These are phyloP conservation scores for Gaeumannomyces sp. DNA, from an alignment of 2,329 filamentous ascomycete genomes.

Conservation along the genomic window DNA sequence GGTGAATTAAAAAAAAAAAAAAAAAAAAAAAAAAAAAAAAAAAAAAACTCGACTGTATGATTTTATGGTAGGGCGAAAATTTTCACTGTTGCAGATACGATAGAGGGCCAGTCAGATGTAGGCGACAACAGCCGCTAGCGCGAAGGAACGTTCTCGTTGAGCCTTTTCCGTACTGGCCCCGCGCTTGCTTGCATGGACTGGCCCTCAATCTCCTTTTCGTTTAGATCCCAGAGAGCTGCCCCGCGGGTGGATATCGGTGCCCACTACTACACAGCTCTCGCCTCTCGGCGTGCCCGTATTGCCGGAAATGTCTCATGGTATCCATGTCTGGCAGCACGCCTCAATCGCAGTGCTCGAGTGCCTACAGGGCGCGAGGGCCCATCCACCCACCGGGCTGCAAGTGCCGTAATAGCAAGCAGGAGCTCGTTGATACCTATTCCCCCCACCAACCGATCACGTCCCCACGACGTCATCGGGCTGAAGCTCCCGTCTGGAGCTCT, in stretches of 20 bases:
- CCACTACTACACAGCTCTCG: background rate
- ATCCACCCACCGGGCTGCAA: background rate
- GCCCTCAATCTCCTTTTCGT: background rate
- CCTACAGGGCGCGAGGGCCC: background rate
- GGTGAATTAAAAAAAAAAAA: background rate
- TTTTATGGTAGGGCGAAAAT: background rate
- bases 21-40: background rate
- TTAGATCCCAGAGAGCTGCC: background rate
- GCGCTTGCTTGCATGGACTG: too few species aligned
- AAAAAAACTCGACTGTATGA: background rate
- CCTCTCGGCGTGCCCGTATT: too few species aligned
- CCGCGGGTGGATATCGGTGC: background rate
- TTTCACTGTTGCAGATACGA: background rate
- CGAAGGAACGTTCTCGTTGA: slow-evolving; percentile 7
- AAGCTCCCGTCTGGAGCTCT: slow-evolving; percentile 7
- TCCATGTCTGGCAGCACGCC: background rate
- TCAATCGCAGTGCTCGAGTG: background rate
- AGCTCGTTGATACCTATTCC: slow-evolving; percentile 1
- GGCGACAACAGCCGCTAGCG: slow-evolving; percentile 4
- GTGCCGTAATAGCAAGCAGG: background rate
- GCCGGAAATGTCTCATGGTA: too few species aligned
- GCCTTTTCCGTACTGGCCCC: background rate
- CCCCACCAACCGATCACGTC: slow-evolving; percentile 9
- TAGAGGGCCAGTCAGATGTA: background rate
- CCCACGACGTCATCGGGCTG: slow-evolving; percentile 9